A percentile compares a stretch with the other conserved stretches of the same genome.
phyloP scores from a whole-genome alignment of 176 grass and related monocot genomes.

The Miscanthus lutarioriparius region DNA sequence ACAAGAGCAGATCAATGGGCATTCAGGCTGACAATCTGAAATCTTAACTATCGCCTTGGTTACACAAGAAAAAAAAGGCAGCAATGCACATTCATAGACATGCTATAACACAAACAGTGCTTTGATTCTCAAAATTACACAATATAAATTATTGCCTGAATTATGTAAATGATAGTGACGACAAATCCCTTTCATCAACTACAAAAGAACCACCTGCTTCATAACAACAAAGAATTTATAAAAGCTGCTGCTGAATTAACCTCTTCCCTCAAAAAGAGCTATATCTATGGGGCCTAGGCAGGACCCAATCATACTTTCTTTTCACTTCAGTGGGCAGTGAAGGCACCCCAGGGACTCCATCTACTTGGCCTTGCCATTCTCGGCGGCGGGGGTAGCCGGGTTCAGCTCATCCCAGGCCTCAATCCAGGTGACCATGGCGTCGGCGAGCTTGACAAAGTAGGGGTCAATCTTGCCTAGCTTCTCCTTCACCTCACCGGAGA shows the following conservation, averaged over 20 bases:
- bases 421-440: conserved; percentile 96
- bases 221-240: conserved; percentile 46
- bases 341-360: background rate
- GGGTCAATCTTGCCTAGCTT: conserved; percentile 58
- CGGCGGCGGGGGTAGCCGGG: conserved; percentile 28
- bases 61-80: background rate
- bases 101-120: conserved; percentile 28
- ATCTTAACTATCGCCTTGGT: background rate
- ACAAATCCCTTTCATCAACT: conserved; percentile 49
- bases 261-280: conserved; percentile 53
- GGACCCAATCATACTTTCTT: conserved; percentile 34
- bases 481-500: conserved; percentile 75
- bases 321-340: conserved; percentile 22
- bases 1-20: background rate
- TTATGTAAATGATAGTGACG: conserved; percentile 48
- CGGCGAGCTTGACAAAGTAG: conserved; percentile 78
- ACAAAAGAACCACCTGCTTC: conserved; percentile 49
- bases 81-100: background rate
- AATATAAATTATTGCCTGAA: conserved; percentile 46
- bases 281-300: conserved; percentile 48
- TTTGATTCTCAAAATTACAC: conserved; percentile 46
- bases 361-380: conserved; percentile 56
- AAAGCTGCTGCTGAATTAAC: conserved; percentile 54
- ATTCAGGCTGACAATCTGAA: background rate
- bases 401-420: conserved; percentile 95